phyloP scores from a whole-genome alignment of 768 basidiomycete species.

The Collybiopsis confluens region DNA sequence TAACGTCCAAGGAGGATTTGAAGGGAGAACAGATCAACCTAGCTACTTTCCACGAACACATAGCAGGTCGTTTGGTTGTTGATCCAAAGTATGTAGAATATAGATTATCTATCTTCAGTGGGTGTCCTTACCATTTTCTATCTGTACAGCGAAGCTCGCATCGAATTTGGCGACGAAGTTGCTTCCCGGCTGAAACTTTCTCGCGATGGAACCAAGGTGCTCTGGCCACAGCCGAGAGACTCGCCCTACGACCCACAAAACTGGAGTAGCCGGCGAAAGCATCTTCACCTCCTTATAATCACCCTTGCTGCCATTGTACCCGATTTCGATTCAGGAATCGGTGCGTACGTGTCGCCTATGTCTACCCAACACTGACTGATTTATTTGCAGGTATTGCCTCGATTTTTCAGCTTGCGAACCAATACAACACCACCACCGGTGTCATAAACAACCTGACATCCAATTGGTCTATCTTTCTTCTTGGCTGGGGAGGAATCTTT shows the following conservation, averaged over 20 bases:
- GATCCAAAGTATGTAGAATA: slow-evolving; percentile 67
- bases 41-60: slow-evolving; percentile 28
- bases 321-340: slow-evolving; percentile 65
- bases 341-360: slow-evolving; percentile 23
- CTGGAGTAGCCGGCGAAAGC: slow-evolving; percentile 52
- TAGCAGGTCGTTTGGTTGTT: slow-evolving; percentile 56
- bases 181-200: slow-evolving; percentile 55
- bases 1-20: neutral
- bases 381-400: slow-evolving; percentile 46
- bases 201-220: slow-evolving; percentile 50
- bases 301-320: slow-evolving; percentile 64
- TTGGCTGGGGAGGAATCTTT: slow-evolving; percentile 58
- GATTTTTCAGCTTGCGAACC: slow-evolving; percentile 54
- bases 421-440: slow-evolving; percentile 50
- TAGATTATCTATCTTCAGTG: no score
- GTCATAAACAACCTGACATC: slow-evolving; percentile 63
- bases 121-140: no score
- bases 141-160: slow-evolving; percentile 59
- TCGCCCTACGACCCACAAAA: slow-evolving; percentile 17
- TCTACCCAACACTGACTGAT: neutral
- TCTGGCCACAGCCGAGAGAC: slow-evolving; percentile 70
- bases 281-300: slow-evolving; percentile 52
- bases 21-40: slow-evolving; percentile 13
- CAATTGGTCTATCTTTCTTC: slow-evolving; percentile 63
- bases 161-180: slow-evolving; percentile 55